Conservation (phyloP, 1,284 basidiomycete species). For the Cutaneotrichosporon cavernicola region DNA sequence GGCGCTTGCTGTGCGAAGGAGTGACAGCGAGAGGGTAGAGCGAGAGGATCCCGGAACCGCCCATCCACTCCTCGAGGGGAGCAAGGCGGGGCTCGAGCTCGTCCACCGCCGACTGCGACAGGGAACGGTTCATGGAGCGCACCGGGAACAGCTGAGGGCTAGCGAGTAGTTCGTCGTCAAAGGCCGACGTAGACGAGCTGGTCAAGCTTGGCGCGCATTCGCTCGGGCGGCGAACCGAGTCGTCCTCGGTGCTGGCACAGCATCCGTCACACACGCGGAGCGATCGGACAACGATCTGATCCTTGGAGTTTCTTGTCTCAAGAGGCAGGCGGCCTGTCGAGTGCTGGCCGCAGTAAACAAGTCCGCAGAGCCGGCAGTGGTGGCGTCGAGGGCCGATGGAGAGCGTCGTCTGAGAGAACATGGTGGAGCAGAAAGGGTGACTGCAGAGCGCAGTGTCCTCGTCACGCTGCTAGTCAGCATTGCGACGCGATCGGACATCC, state of each 20-base stretch:
- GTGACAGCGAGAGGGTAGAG: conserved; percentile 48
- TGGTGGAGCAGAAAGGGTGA: conserved; percentile 42
- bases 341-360: conserved; percentile 42
- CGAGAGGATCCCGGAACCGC: conserved; percentile 43
- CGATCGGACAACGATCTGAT: conserved; percentile 21
- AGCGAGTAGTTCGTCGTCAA: conserved; percentile 24
- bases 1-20: conserved; percentile 31
- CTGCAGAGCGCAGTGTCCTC: conserved; percentile 42
- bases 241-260: conserved; percentile 13
- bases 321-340: conserved; percentile 32
- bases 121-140: conserved; percentile 10
- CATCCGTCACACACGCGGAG: conserved; percentile 47
- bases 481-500: not conserved
- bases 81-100: conserved; percentile 31
- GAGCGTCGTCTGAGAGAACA: conserved; percentile 40
- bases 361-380: conserved; percentile 48
- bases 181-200: conserved; percentile 23
- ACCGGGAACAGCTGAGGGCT: conserved; percentile 15
- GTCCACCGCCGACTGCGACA: conserved; percentile 7
- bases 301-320: conserved; percentile 19
- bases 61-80: conserved; percentile 49
- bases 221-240: conserved; percentile 14
- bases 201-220: conserved; percentile 22
- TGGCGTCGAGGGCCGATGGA: conserved; percentile 42
- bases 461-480: conserved; percentile 31